Base-by-base conservation (phyloP, 805 yeast genomes). In the Starmerella bacillaris region DNA sequence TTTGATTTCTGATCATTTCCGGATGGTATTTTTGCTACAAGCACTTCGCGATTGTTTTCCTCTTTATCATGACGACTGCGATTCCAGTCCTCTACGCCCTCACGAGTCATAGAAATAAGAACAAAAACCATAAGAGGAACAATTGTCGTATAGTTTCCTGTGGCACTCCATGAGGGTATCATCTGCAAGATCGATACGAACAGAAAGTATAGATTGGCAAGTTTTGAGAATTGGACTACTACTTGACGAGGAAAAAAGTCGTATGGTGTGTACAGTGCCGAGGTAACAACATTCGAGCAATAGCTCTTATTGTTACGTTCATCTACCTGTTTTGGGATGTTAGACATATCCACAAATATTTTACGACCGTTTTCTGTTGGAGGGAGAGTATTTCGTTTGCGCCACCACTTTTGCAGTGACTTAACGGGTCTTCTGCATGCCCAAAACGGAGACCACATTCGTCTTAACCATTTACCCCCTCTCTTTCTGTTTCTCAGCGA, bases 81-180 rank as follows among this genome's bases (percentile, higher is more conserved):
- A 50, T 78, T 67, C 65, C 75, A 74, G 57, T 89, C 98, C 55
- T 89, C 98, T 55, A 65, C 84, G 0, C 92, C 98, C 58, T 89
- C 98, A 45, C 96, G 68, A 6, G 76, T 68, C 57, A 86, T 83
- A 0, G 96, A 80, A 19, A 89, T 78, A 5, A 80, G 63, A 58
- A 89, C 79, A 54, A 89, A 89, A 4, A 89, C 67, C 55, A 74
- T 59, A 38, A 89, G 62, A 2, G 98, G 96, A 27, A 84, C 66
- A 47, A 89, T 86, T 2, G 98, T 89, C 3, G 96, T 89, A 51
- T 72, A 82, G 9, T 83, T 77, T 40, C 96, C 98, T 0, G 98
- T 89, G 4, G 98, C 82, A 1, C 94, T 80, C 95, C 94, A 89
- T 2, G 83, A 71, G 1, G 98, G 96, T 32, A 89, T 75, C 84